A percentile compares a stretch with the other conserved stretches of the same genome.
phyloP scores from a whole-genome alignment of 2,329 filamentous ascomycete species.

The Aspergillus sp. region DNA sequence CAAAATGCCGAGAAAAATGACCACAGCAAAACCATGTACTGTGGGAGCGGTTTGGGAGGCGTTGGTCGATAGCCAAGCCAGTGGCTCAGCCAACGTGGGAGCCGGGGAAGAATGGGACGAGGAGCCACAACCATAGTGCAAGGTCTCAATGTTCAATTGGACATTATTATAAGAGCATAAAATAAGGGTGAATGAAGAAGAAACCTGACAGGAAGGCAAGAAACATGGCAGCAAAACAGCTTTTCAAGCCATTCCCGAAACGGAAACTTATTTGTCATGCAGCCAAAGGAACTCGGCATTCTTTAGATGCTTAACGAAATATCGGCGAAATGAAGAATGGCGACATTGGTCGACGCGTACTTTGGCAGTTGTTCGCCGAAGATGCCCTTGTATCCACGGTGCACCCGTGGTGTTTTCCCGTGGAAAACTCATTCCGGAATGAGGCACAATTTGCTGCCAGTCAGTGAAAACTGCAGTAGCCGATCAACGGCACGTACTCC shows the following conservation, averaged over 20 bases:
- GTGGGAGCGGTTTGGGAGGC: slow-evolving; percentile 14
- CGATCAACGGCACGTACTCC: too few species aligned
- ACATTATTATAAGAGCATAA: background rate
- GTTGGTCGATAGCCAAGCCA: slow-evolving; percentile 21
- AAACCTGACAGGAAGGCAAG: background rate
- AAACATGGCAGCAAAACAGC: background rate
- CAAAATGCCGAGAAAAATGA: slow-evolving; percentile 21
- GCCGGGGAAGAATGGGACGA: slow-evolving; percentile 6
- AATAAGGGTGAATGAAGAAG: background rate
- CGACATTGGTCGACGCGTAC: too few species aligned
- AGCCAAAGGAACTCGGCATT: background rate
- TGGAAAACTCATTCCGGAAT: too few species aligned
- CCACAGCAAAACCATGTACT: slow-evolving; percentile 17
- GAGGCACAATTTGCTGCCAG: too few species aligned
- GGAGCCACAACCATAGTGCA: background rate
- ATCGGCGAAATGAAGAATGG: too few species aligned
- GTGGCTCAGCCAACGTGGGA: slow-evolving; percentile 19
- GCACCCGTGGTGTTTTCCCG: too few species aligned
- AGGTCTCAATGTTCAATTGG: background rate
- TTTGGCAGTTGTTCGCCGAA: too few species aligned
- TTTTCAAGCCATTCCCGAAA: background rate
- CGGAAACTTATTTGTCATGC: background rate
- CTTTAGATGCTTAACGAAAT: background rate
- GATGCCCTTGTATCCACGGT: too few species aligned
- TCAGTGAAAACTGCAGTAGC: too few species aligned